Evolutionary conservation across 768 basidiomycete genomes (phyloP), one percentile per base, ranked within the genome.

Genomic region (Suillus weaverae): DNA sequence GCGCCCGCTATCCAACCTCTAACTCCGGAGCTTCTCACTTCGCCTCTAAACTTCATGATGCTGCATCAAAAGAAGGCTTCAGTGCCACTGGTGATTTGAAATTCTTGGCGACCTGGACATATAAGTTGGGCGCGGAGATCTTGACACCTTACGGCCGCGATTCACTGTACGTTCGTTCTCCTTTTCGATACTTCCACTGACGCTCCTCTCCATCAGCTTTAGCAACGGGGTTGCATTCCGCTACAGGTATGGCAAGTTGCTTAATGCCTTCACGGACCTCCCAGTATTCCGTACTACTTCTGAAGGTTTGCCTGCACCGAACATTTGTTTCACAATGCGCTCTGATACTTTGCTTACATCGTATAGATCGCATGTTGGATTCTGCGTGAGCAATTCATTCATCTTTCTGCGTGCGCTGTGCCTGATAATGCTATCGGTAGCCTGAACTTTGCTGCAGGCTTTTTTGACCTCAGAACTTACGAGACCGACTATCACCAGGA

Each of bases 211-310:
- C 35, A 26, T 18, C 57, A 71, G 74, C 10, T 82, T 81, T 70
- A 76, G 81, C 56, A 78, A 82, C 13, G 84, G 84, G 14, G 79
- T 81, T 22, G 74, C 76, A 1, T 81, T 81, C 64, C 69, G 83
- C 30, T 67, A 81, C 44, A 80, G 82, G 70, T 86, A 86, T 64
- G 84, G 83, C 0, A 72, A 77, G 43, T 71, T 83, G 18, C 70
- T 86, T 22, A 78, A 73, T 68, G 78, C 64, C 73, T 83, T 77
- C 72, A 77, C 64, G 8, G 72, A 77, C 26, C 72, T 84, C 1
- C 84, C 83, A n/a, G 84, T 85, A 13, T 85, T 83, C 70, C 75
- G 84, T 11, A 85, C 81, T 1, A 82, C 81, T 14, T 78, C 77
- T 6, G 76, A 83, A 75, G 78, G 80, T 74, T 55, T 36, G 39